Conservation (phyloP, 768 basidiomycete species). For the Mycena floridula region DNA sequence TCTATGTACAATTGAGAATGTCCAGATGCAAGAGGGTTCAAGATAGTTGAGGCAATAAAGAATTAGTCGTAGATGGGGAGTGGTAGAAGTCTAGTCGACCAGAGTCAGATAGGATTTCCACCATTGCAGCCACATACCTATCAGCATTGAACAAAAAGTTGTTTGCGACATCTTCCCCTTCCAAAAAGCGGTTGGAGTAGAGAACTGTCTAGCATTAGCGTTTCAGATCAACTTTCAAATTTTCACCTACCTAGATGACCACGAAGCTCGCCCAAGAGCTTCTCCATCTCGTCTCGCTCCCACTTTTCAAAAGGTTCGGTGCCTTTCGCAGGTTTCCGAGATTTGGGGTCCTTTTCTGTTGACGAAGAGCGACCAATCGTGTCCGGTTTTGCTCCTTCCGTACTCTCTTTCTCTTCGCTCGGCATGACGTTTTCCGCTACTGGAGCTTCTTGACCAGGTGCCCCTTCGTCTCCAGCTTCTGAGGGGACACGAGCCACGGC, state of each 20-base stretch:
- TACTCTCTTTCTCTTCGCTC: slow-evolving; percentile 2
- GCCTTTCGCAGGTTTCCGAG: slow-evolving; percentile 36
- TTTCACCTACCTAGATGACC: slow-evolving; percentile 75
- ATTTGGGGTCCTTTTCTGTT: slow-evolving; percentile 29
- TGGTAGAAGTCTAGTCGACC: slow-evolving; percentile 14
- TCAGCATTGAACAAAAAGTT: slow-evolving; percentile 94
- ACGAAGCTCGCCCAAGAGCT: slow-evolving; percentile 62
- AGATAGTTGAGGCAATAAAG: no score
- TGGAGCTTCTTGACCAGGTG: slow-evolving; percentile 12
- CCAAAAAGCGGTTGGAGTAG: slow-evolving; percentile 81
- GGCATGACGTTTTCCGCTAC: slow-evolving; percentile 5
- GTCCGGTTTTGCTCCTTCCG: slow-evolving; percentile 17
- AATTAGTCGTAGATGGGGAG: slow-evolving; percentile 64
- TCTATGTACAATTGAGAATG: no score
- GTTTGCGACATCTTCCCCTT: slow-evolving; percentile 87
- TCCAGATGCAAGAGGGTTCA: no score
- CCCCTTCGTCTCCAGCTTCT: slow-evolving; percentile 40
- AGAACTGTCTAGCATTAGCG: slow-evolving; percentile 45
- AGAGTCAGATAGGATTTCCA: slow-evolving; percentile 5
- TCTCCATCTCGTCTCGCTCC: slow-evolving; percentile 90
- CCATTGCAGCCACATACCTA: slow-evolving; percentile 34
- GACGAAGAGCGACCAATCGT: slow-evolving; percentile 9
- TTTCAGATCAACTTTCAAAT: neutral
- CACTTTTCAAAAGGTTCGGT: slow-evolving; percentile 73
- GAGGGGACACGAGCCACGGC: slow-evolving; percentile 53